Evolutionary conservation across 805 yeast genomes (phyloP).

Genomic region (Tetrapisispora fleetii): DNA sequence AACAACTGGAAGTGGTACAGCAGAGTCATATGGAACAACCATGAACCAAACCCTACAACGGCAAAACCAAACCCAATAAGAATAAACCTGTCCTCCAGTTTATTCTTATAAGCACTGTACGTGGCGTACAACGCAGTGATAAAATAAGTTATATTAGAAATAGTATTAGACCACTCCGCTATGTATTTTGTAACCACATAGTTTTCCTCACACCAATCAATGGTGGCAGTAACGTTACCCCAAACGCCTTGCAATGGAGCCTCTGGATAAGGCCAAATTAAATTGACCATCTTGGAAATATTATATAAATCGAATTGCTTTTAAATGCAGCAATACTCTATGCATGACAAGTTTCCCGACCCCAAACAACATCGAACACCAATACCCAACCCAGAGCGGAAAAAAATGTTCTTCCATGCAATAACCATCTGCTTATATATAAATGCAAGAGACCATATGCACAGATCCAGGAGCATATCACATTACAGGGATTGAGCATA

Average conservation of each 20-base stretch:
- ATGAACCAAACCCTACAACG: slow-evolving; percentile 84
- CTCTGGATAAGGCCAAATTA: slow-evolving; percentile 40
- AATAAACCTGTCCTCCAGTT: slow-evolving; percentile 60
- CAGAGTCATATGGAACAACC: slow-evolving; percentile 95
- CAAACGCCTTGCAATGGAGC: slow-evolving; percentile 54
- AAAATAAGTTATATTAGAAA: slow-evolving; percentile 57
- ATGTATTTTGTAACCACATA: slow-evolving; percentile 77
- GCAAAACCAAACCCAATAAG: slow-evolving; percentile 71
- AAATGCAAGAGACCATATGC: no score
- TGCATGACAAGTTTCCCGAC: no score
- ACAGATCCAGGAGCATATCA: no score
- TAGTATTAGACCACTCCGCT: slow-evolving; percentile 84
- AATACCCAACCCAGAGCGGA: no score
- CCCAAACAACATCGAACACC: no score
- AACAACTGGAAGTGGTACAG: slow-evolving; percentile 79
- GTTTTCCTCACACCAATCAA: slow-evolving; percentile 98
- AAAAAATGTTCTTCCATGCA: no score
- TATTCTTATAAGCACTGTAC: slow-evolving; percentile 46
- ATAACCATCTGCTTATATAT: no score
- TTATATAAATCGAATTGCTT: neutral
- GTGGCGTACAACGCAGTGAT: slow-evolving; percentile 55
- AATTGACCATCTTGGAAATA: neutral
- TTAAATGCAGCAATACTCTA: no score
- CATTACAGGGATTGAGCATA: no score
- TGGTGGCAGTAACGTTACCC: slow-evolving; percentile 87